Evolutionary conservation across 2,329 filamentous ascomycete genomes (phyloP), one percentile per base, ranked within the genome.

Genomic region (Lasiodiplodia gonubiensis): DNA sequence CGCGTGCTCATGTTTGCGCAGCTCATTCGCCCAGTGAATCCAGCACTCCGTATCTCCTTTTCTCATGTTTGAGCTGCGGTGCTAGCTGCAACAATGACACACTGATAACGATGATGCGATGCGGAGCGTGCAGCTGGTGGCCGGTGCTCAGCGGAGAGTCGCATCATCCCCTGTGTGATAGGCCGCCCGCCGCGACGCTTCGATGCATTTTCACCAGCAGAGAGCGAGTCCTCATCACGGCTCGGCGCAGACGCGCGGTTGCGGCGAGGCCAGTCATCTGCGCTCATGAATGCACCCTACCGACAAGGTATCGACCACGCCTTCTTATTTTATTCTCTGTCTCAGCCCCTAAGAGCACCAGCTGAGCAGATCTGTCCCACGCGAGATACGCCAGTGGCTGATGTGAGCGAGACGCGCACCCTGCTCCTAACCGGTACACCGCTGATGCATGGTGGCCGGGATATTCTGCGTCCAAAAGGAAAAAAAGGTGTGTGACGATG

Each of bases 101-200:
- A 25, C 7, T 51, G 39, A 61, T 61, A 21, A 16, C 35, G 18
- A 12, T 51, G 59, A 63, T 51, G 42, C 42, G n/a, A 21, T 37
- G 59, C 30, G 59, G 59, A 51, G 42, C 46, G 46, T 37, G 42
- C 59, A 63, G 59, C 10, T 25, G 27, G 59, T 63, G 59, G 59
- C 18, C 59, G 42, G 42, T 63, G 59, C 59, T 25, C 35, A 25
- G 3, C 8, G n/a, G 27, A 21, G 12, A 63, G 42, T 25, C 30
- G 59, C 59, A 63, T 51, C 46, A 52, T 37, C 27, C 12, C 14
- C 18, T 51, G 12, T 12, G 35, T 63, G 59, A 63, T 63, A 63
- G 42, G 59, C 59, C 27, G 42, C 39, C 30, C 14, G 12, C 6
- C 25, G 21, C 21, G 6, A 4, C n/a, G 35, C n/a, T 25, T 35